Conservation (phyloP, 225 moss, liverwort and hornwort genomes). For the Pleurozium schreberi region DNA sequence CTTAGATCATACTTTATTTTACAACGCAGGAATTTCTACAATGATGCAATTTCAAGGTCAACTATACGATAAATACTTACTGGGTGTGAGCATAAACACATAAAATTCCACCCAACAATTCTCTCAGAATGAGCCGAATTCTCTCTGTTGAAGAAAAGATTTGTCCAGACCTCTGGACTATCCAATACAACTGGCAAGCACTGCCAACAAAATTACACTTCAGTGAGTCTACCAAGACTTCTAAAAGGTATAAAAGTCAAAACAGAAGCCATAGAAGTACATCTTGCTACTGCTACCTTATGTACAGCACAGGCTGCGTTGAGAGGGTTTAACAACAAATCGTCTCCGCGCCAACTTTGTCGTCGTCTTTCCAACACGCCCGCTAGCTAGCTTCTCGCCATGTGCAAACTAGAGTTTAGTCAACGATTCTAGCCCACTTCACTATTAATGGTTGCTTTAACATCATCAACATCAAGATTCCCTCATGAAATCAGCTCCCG, state of each 20-base stretch:
- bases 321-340: slow-evolving; percentile 5
- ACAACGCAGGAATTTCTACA: not conserved
- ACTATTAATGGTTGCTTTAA: not conserved
- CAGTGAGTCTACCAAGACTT: slow-evolving; percentile 19
- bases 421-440: slow-evolving; percentile 9
- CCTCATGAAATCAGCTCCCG: slow-evolving; percentile 3
- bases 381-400: slow-evolving; percentile 4
- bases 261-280: slow-evolving; percentile 28
- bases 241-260: slow-evolving; percentile 2
- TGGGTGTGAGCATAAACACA: not conserved
- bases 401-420: slow-evolving; percentile 3
- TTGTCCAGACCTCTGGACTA: slow-evolving; percentile 18
- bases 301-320: slow-evolving; percentile 40
- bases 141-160: not conserved
- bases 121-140: not conserved
- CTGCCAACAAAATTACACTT: slow-evolving; percentile 25
- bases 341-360: slow-evolving; percentile 6
- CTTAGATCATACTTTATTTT: not conserved
- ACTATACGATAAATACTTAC: not conserved
- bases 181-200: slow-evolving; percentile 17
- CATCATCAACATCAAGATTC: not conserved
- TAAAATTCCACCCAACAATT: not conserved
- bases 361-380: slow-evolving; percentile 10
- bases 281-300: slow-evolving; percentile 37
- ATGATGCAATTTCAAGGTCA: not conserved